Evolutionary conservation across 1,139 yeast species (phyloP).

Genomic region (Kurtzmaniella quercitrusa): DNA sequence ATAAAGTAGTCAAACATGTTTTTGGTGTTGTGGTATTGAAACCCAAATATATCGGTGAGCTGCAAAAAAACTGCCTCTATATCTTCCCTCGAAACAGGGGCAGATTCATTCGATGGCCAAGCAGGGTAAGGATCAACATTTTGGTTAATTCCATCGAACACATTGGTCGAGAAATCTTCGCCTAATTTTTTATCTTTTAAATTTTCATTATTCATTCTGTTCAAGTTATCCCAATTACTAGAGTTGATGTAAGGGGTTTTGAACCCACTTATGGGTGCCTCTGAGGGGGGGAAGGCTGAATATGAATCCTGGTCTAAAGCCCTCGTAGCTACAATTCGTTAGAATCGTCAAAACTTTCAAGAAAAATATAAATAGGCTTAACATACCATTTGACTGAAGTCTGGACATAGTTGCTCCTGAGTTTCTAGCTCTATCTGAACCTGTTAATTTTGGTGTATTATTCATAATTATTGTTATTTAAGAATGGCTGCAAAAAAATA

Average conservation of each 20-base stretch:
- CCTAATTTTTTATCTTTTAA: conserved; percentile 19
- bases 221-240: conserved; percentile 42
- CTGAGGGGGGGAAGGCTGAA: neutral
- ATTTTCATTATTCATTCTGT: conserved; percentile 23
- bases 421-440: neutral
- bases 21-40: conserved; percentile 57
- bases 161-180: conserved; percentile 34
- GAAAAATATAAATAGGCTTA: neutral
- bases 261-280: conserved; percentile 46
- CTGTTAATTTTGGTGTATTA: neutral
- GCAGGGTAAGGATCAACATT: conserved; percentile 55
- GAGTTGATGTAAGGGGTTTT: conserved; percentile 44
- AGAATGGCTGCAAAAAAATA: neutral
- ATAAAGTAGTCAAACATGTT: conserved; percentile 66
- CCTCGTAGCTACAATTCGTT: neutral
- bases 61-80: conserved; percentile 55
- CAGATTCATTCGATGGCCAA: conserved; percentile 40
- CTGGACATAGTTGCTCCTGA: neutral
- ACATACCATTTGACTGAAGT: neutral
- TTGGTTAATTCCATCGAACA: conserved; percentile 34
- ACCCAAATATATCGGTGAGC: conserved; percentile 58
- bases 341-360: neutral
- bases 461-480: neutral
- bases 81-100: conserved; percentile 59
- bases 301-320: neutral